Evolutionary conservation across 768 basidiomycete genomes (phyloP).

Genomic region (Russula brevipes): DNA sequence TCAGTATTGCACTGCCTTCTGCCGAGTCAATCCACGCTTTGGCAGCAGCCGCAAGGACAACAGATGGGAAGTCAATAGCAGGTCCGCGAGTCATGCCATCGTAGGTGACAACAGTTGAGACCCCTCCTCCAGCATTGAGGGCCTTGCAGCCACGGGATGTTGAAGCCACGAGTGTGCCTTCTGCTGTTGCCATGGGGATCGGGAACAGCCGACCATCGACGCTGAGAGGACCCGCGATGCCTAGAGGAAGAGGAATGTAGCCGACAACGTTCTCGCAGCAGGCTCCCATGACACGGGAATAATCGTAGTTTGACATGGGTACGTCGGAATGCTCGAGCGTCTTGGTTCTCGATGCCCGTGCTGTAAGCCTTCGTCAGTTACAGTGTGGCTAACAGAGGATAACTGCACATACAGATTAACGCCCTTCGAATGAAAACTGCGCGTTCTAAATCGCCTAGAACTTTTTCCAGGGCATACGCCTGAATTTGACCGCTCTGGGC

Average conservation of each 20-base stretch:
- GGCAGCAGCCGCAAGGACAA: conserved; percentile 75
- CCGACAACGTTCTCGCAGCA: conserved; percentile 99
- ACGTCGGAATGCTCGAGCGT: conserved; percentile 80
- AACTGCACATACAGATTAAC: conserved; percentile 69
- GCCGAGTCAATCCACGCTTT: conserved; percentile 83
- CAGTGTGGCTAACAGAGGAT: not conserved
- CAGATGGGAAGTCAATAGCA: conserved; percentile 89
- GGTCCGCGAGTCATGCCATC: conserved; percentile 99
- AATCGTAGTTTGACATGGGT: conserved; percentile 85
- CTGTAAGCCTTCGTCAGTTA: conserved; percentile 35
- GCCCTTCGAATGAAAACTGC: conserved; percentile 85
- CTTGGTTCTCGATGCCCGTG: conserved; percentile 78
- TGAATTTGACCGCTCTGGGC: conserved; percentile 90
- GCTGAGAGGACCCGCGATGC: conserved; percentile 91
- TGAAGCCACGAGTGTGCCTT: conserved; percentile 96
- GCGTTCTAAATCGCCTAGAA: conserved; percentile 79
- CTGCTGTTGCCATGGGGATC: conserved; percentile 99
- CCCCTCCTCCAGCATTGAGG: conserved; percentile 92
- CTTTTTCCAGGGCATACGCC: conserved; percentile 93
- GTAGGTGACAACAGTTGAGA: conserved; percentile 84
- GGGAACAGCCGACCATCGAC: conserved; percentile 81
- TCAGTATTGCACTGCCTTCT: conserved; percentile 71
- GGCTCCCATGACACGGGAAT: conserved; percentile 87
- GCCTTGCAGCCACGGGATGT: conserved; percentile 98
- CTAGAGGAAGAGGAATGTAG: conserved; percentile 93